These are phyloP conservation scores for Datisca glomerata DNA, from an alignment of 306 rosid species.

Conservation along the genomic window DNA sequence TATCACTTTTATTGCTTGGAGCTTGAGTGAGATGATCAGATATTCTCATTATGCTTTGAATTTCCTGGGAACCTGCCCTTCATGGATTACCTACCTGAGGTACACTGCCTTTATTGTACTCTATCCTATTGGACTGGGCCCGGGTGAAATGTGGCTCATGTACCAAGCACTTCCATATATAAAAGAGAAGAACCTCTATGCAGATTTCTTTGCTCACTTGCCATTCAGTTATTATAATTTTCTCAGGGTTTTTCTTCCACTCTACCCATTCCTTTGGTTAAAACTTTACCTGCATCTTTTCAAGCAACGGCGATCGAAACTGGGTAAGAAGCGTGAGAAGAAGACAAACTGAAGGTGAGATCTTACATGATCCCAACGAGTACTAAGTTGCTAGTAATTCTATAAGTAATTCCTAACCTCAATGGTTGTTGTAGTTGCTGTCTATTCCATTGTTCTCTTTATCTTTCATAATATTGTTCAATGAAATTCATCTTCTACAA, in stretches of 20 bases:
- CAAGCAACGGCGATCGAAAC: constrained; percentile 74
- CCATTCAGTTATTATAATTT: constrained; percentile 62
- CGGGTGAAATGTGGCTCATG: constrained; percentile 81
- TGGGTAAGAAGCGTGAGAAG: constrained; percentile 38
- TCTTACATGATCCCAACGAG: too few relatives aligned
- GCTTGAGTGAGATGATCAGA: constrained; percentile 74
- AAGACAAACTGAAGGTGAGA: constrained; percentile 36
- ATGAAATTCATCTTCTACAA: too few relatives aligned
- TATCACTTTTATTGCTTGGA: constrained; percentile 77
- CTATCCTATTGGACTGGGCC: constrained; percentile 68
- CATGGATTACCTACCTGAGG: constrained; percentile 88
- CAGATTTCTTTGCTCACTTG: constrained; percentile 34
- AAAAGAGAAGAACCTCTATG: constrained; percentile 50
- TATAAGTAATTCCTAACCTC: too few relatives aligned
- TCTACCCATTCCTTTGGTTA: constrained; percentile 69
- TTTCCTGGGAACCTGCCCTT: constrained; percentile 60
- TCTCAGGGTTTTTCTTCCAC: constrained; percentile 50
- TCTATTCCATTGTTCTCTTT: too few relatives aligned
- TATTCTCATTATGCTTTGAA: constrained; percentile 70
- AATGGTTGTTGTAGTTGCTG: too few relatives aligned
- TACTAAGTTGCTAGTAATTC: too few relatives aligned
- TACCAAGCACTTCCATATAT: constrained; percentile 71
- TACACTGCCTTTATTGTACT: constrained; percentile 77
- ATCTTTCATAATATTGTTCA: too few relatives aligned
- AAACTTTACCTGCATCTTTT: constrained; percentile 79